Percentiles rank a stretch among this genome's conserved stretches.
Evolutionary conservation across 192 early-diverging fungal species (phyloP).

Genomic region (Piromyces finnis): DNA sequence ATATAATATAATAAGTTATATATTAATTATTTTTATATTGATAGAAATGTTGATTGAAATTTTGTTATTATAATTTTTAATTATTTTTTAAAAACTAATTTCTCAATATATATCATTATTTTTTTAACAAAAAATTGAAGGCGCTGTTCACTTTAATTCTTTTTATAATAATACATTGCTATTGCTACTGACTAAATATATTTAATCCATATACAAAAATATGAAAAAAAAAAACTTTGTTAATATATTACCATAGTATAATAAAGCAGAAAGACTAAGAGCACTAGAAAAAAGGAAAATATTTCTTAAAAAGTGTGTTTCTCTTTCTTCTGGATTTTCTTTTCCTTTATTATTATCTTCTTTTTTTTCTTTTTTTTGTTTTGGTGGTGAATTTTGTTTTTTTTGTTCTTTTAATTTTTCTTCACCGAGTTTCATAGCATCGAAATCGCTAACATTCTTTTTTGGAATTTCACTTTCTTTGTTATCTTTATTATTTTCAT

Average conservation of each 20-base stretch:
- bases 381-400: not conserved
- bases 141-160: too few relatives aligned
- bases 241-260: not conserved
- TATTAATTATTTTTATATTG: too few relatives aligned
- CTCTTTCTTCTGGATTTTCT: not conserved
- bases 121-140: too few relatives aligned
- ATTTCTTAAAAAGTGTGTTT: not conserved
- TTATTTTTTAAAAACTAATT: too few relatives aligned
- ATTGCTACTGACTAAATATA: too few relatives aligned
- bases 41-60: too few relatives aligned
- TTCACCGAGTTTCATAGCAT: not conserved
- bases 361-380: not conserved
- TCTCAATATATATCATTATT: too few relatives aligned
- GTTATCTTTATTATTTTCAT: not conserved
- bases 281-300: not conserved
- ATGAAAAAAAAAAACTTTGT: too few relatives aligned
- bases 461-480: not conserved
- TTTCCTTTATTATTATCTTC: not conserved
- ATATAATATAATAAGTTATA: too few relatives aligned
- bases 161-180: too few relatives aligned
- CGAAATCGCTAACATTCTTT: not conserved
- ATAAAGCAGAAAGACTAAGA: not conserved
- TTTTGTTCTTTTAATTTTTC: not conserved
- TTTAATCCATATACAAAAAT: too few relatives aligned
- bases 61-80: too few relatives aligned